A percentile compares a stretch with the other conserved stretches of the same genome.
phyloP scores from a whole-genome alignment of 2,329 filamentous ascomycete genomes.

The Thelonectria blattea region DNA sequence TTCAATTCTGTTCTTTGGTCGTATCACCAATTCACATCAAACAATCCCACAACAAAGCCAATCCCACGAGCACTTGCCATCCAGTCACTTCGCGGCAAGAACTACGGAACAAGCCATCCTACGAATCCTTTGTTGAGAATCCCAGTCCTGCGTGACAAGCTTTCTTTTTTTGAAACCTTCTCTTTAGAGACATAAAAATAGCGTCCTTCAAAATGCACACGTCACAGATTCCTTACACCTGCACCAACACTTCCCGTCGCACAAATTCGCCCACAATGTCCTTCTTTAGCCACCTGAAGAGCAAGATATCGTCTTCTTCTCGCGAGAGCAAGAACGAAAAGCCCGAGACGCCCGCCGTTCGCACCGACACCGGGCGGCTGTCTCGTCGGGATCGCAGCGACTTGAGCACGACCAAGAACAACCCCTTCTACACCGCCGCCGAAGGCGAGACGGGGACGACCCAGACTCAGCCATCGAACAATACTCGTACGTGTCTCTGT shows the following conservation, averaged over 20 bases:
- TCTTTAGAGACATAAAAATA: background rate
- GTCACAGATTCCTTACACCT: background rate
- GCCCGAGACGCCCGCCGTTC: background rate
- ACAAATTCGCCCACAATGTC: background rate
- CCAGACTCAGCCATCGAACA: background rate
- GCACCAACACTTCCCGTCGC: conserved; percentile 2
- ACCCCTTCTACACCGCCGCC: conserved; percentile 6
- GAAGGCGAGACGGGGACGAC: background rate
- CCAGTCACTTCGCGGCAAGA: too few relatives aligned
- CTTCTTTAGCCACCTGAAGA: conserved; percentile 41
- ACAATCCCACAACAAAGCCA: too few relatives aligned
- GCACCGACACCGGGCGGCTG: background rate
- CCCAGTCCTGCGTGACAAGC: too few relatives aligned
- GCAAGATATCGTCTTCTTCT: conserved; percentile 40
- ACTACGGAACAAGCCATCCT: too few relatives aligned
- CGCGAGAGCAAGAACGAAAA: conserved; percentile 26
- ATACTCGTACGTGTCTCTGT: conserved; percentile 11
- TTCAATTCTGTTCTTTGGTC: too few relatives aligned
- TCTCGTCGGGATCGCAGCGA: conserved; percentile 9
- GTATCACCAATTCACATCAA: too few relatives aligned
- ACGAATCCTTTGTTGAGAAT: too few relatives aligned
- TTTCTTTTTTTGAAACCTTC: too few relatives aligned
- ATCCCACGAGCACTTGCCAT: too few relatives aligned
- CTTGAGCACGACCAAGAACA: conserved; percentile 1
- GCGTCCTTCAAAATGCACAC: background rate